Percentiles rank a stretch among this genome's conserved stretches.
Conservation (phyloP, 2,329 filamentous ascomycete species). For the Apiospora saccharicola region DNA sequence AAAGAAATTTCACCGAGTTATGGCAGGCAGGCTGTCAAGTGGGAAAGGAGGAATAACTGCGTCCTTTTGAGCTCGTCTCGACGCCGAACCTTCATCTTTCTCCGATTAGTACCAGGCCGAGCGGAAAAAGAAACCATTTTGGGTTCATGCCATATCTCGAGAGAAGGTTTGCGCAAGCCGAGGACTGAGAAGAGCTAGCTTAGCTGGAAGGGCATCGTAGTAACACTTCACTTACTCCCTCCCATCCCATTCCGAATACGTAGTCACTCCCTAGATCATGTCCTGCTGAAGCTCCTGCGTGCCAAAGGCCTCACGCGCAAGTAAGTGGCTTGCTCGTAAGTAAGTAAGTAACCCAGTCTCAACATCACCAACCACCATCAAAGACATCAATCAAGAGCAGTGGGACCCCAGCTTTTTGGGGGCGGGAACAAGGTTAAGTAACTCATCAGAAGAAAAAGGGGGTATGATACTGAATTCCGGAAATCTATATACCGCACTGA, state of each 20-base stretch:
- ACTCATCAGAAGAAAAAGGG: conserved; percentile 1
- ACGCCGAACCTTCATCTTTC: neutral
- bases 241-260: no score
- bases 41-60: no score
- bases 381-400: no score
- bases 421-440: neutral
- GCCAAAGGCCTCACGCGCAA: neutral
- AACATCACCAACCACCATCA: neutral
- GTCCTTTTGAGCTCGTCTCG: neutral
- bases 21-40: neutral
- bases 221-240: neutral
- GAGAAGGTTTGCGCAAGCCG: neutral
- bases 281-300: no score
- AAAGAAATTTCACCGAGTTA: neutral
- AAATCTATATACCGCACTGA: conserved; percentile 23
- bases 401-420: neutral
- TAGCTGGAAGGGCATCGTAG: neutral
- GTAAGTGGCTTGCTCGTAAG: neutral
- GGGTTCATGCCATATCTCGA: neutral
- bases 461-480: conserved; percentile 24
- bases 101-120: neutral
- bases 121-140: neutral
- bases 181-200: neutral
- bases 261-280: no score
- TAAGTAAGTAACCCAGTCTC: neutral